Percentiles rank a stretch among this genome's conserved stretches.
Conservation (phyloP, 306 rosid species). For the Ormosia semicastrata region DNA sequence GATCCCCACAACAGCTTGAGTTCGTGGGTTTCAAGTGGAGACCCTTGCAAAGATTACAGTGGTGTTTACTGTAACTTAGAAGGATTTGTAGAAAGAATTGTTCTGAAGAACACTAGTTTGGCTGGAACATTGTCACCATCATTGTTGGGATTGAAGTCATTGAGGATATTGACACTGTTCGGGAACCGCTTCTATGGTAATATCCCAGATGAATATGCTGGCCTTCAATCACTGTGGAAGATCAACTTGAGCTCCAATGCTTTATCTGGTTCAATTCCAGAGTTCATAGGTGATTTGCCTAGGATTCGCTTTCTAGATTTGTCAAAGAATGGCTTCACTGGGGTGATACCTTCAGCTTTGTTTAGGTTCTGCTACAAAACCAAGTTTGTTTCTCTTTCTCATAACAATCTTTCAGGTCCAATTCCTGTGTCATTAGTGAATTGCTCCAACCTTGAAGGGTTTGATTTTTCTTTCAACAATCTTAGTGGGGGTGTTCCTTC, state of each 20-base stretch:
- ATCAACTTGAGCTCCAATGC: constrained; percentile 89
- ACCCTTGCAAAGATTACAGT: constrained; percentile 63
- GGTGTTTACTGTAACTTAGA: constrained; percentile 72
- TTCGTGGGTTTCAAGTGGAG: constrained; percentile 63
- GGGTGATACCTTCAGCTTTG: constrained; percentile 76
- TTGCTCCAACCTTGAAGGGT: constrained; percentile 84
- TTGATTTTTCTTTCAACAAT: constrained; percentile 90
- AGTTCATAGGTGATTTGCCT: constrained; percentile 78
- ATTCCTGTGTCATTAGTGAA: constrained; percentile 73
- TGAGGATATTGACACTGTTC: constrained; percentile 82
- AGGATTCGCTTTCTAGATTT: constrained; percentile 85
- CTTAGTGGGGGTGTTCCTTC: constrained; percentile 72
- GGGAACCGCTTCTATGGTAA: constrained; percentile 76
- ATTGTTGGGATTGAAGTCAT: constrained; percentile 65
- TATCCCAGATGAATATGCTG: constrained; percentile 68
- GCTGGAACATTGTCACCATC: constrained; percentile 72
- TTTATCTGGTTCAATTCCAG: constrained; percentile 79
- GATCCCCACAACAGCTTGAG: constrained; percentile 67
- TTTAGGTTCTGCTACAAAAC: constrained; percentile 75
- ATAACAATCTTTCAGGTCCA: constrained; percentile 63
- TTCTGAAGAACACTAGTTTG: constrained; percentile 82
- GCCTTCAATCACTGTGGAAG: constrained; percentile 79
- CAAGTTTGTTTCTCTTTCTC: constrained; percentile 80
- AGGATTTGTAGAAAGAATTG: constrained; percentile 85
- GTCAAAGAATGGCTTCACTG: constrained; percentile 77